Evolutionary conservation across 805 yeast species (phyloP).

Genomic region (Metschnikowia chrysomelidarum): DNA sequence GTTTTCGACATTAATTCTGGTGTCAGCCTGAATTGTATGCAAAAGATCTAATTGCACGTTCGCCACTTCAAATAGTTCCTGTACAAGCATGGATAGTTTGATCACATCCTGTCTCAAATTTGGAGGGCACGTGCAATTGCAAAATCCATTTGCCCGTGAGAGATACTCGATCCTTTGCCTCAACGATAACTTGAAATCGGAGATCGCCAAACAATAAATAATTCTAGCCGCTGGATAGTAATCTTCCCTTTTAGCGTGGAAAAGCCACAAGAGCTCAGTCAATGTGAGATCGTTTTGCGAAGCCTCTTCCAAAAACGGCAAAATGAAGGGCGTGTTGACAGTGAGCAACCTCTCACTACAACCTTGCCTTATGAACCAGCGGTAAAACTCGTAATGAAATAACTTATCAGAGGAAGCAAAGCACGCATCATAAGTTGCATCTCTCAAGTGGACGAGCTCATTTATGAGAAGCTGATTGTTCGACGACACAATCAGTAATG

Average conservation of each 20-base stretch:
- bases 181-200: constrained; percentile 66
- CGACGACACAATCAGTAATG: constrained; percentile 43
- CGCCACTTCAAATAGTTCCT: constrained; percentile 83
- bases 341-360: constrained; percentile 74
- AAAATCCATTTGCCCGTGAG: constrained; percentile 90
- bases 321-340: constrained; percentile 76
- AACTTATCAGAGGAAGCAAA: constrained; percentile 72
- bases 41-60: constrained; percentile 73
- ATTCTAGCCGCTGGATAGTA: constrained; percentile 84
- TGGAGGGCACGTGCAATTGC: constrained; percentile 81
- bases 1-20: constrained; percentile 47
- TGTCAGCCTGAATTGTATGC: constrained; percentile 49
- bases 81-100: constrained; percentile 63
- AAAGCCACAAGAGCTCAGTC: constrained; percentile 85
- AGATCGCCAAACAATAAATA: constrained; percentile 63
- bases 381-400: constrained; percentile 91
- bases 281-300: constrained; percentile 62
- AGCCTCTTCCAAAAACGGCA: constrained; percentile 71
- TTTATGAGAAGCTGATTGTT: constrained; percentile 41
- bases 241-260: constrained; percentile 77
- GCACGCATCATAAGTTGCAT: constrained; percentile 70
- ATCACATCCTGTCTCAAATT: constrained; percentile 73
- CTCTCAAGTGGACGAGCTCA: constrained; percentile 59
- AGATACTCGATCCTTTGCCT: constrained; percentile 80
- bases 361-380: constrained; percentile 84